Base-by-base conservation (phyloP, 805 yeast genomes). In the Alloascoidea hylecoeti region DNA sequence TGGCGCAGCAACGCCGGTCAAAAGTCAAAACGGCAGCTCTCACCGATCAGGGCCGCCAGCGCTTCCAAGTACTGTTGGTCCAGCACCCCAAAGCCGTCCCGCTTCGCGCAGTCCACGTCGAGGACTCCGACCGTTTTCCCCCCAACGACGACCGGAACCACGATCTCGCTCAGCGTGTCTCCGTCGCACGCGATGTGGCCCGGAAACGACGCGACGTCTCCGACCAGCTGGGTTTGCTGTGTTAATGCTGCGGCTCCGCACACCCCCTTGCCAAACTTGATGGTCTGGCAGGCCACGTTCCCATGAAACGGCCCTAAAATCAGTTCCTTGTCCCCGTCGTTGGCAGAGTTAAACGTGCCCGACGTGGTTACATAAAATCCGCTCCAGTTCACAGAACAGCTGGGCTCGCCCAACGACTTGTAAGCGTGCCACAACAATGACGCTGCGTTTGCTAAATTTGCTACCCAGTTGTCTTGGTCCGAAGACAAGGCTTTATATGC, bases 151-250 rank as follows among this genome's bases (percentile, higher is more conserved):
- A 88, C 71, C 0, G 97, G 97, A 2, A 89, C 88, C 15, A 92
- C 97, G 18, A 89, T 81, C 52, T 89, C 98, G 54, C 95, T 81
- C 44, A 79, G 70, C 0, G 97, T 89, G 41, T 78, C 95, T 0
- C 95, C 95, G 58, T 92, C 98, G 59, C 98, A 89, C 0, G 97
- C 97, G 45, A 89, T 92, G 53, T 89, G 97, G 1, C 94, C 94
- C 0, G 95, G 94, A 49, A 74, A 85, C 46, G 69, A 54, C 15
- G 78, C 65, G 2, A 89, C 97, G 53, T 89, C 72, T 1, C 68
- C 64, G 6, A 89, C 96, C 4, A 86, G 50, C 51, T 85, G 95
- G 1, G 95, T 80, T 34, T 54, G 39, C 39, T 57, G 56, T 1
- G 61, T 44, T 0, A 51, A 43, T 0, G 94, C 95, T 2, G 95